phyloP scores from a whole-genome alignment of 257 asterid species.

The Solanum chilense region DNA sequence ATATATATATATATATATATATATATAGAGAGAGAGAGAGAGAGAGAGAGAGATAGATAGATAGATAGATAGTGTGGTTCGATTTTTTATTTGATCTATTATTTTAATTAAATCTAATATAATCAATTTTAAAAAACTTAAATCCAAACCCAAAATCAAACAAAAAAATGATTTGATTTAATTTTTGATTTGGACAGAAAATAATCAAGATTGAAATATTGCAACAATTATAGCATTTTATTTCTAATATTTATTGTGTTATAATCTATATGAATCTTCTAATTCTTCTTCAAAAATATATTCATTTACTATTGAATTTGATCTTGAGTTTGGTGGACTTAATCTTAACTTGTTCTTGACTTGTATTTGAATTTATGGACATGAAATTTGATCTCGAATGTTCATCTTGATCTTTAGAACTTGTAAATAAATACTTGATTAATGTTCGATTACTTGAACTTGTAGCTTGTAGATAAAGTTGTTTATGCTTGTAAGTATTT shows the following conservation, averaged over 20 bases:
- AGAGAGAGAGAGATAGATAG: too few species aligned
- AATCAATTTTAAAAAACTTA: too few species aligned
- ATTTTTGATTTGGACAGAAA: neutral
- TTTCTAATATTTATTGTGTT: too few species aligned
- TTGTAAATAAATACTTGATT: neutral
- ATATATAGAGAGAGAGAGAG: too few species aligned
- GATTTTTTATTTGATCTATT: neutral
- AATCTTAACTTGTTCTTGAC: neutral
- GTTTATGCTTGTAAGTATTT: too few species aligned
- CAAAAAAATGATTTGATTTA: neutral
- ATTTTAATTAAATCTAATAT: too few species aligned
- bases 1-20: fast-evolving
- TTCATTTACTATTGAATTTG: neutral
- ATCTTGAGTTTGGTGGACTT: neutral
- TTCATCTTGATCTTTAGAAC: neutral
- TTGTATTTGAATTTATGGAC: neutral
- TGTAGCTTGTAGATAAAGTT: neutral
- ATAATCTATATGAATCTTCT: neutral
- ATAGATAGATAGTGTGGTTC: too few species aligned
- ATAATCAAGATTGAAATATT: neutral
- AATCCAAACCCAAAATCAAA: neutral
- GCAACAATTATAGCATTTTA: too few species aligned
- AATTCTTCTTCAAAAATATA: neutral
- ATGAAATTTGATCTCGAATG: neutral
- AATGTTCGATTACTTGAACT: too few species aligned